A percentile compares a stretch with the other conserved stretches of the same genome.
Conservation (phyloP, 2,329 filamentous ascomycete species). For the Fusarium denticulatum region DNA sequence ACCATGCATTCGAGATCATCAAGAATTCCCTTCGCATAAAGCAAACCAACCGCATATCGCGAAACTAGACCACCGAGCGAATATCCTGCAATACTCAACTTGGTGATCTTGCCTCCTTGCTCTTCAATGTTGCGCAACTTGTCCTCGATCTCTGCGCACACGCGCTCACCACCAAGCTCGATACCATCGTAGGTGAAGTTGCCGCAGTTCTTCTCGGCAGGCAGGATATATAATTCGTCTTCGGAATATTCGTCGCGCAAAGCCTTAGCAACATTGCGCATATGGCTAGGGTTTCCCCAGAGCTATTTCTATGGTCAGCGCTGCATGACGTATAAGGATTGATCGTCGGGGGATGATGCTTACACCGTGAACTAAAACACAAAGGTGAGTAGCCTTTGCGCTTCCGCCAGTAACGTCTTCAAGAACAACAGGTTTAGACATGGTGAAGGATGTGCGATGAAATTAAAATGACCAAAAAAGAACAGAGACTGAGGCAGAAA, state of each 20-base stretch:
- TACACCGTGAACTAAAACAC: constrained; percentile 81
- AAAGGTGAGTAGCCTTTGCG: constrained; percentile 73
- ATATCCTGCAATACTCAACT: constrained; percentile 89
- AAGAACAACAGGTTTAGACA: constrained; percentile 25
- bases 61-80: constrained; percentile 88
- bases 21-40: constrained; percentile 83
- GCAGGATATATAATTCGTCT: constrained; percentile 74
- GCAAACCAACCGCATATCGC: constrained; percentile 84
- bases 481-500: neutral
- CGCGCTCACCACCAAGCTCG: constrained; percentile 73
- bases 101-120: constrained; percentile 76
- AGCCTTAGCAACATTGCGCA: constrained; percentile 72
- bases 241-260: constrained; percentile 69
- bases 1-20: constrained; percentile 82
- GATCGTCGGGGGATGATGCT: constrained; percentile 45
- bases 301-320: constrained; percentile 57
- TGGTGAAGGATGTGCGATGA: constrained; percentile 32
- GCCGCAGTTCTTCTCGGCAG: constrained; percentile 77
- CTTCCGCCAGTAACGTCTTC: constrained; percentile 59
- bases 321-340: constrained; percentile 22
- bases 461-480: neutral
- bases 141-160: constrained; percentile 74
- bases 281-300: constrained; percentile 82
- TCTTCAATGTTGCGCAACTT: constrained; percentile 65
- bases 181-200: constrained; percentile 78